phyloP scores from a whole-genome alignment of 768 basidiomycete species.

The Lactarius vividus region DNA sequence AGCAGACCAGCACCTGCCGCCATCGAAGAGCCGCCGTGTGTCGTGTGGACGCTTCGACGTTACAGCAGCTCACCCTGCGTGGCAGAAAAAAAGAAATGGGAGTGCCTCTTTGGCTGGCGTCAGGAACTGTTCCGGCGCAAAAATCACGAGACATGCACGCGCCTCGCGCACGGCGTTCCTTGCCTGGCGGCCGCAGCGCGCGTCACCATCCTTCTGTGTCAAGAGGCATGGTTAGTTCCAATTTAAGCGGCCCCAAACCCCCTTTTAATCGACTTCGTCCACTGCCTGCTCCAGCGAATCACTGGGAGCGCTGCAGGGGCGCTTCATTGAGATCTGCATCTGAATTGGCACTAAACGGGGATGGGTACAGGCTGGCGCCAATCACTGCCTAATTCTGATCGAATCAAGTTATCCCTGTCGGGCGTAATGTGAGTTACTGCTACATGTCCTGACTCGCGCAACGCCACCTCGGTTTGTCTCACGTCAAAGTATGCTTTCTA shows the following conservation, averaged over 20 bases:
- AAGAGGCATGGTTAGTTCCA: neutral
- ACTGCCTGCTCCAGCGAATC: neutral
- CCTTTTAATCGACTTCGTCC: neutral
- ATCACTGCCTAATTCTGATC: constrained; percentile 17
- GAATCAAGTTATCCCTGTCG: neutral
- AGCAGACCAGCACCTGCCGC: neutral
- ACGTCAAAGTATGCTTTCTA: neutral
- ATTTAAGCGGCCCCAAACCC: neutral
- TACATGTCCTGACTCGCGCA: neutral
- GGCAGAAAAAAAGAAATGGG: constrained; percentile 6
- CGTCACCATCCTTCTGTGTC: neutral
- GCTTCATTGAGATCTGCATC: neutral
- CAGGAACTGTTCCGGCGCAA: constrained; percentile 8
- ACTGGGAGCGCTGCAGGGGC: neutral
- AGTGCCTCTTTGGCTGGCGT: constrained; percentile 3
- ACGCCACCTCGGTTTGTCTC: neutral
- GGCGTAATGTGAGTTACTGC: constrained; percentile 9
- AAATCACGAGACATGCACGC: constrained; percentile 17
- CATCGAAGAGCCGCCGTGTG: neutral
- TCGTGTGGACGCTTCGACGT: neutral
- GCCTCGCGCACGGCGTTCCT: constrained; percentile 11
- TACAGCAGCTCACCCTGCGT: neutral
- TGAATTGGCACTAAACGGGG: neutral
- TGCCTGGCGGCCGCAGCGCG: neutral
- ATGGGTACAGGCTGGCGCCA: neutral